phyloP scores from a whole-genome alignment of 352 stramenopile species.

The Phytophthora colocasiae region DNA sequence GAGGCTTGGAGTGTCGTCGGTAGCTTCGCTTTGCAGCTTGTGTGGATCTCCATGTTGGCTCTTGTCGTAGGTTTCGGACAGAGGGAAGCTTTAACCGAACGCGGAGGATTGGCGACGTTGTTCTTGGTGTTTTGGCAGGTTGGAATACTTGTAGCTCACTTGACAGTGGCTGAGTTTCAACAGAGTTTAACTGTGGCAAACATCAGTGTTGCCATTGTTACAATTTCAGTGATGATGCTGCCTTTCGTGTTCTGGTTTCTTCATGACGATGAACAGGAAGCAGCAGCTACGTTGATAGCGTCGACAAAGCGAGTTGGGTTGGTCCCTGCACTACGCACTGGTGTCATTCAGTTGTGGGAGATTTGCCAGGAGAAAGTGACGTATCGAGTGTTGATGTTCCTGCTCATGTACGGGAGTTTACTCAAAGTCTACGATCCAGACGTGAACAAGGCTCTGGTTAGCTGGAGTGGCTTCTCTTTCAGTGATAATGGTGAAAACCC shows the following conservation, averaged over 20 bases:
- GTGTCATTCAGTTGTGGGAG: slow-evolving; percentile 51
- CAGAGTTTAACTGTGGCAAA: slow-evolving; percentile 16
- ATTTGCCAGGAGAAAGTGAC: slow-evolving; percentile 65
- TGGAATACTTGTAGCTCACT: slow-evolving; percentile 34
- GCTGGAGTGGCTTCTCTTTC: slow-evolving; percentile 46
- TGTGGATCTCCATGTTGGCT: slow-evolving; percentile 51
- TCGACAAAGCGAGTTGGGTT: slow-evolving; percentile 37
- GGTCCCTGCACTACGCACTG: slow-evolving; percentile 25
- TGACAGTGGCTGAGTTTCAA: slow-evolving; percentile 37
- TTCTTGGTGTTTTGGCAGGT: slow-evolving; percentile 57
- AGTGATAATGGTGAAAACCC: slow-evolving; percentile 8
- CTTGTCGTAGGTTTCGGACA: slow-evolving; percentile 63
- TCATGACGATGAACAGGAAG: slow-evolving; percentile 39
- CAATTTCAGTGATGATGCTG: slow-evolving; percentile 23
- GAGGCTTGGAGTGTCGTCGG: slow-evolving; percentile 47
- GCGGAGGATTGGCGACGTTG: slow-evolving; percentile 52
- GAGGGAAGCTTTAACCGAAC: slow-evolving; percentile 50
- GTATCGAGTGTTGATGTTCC: slow-evolving; percentile 59
- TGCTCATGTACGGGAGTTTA: slow-evolving; percentile 48
- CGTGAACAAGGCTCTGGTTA: slow-evolving; percentile 36
- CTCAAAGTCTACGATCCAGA: slow-evolving; percentile 49
- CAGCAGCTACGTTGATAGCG: slow-evolving; percentile 7
- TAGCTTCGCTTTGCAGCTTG: slow-evolving; percentile 43
- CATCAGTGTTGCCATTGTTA: slow-evolving; percentile 12
- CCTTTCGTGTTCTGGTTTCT: slow-evolving; percentile 48